Percentiles rank a stretch among this genome's conserved stretches.
Conservation (phyloP, 371 early-diverging fungal genomes). For the Mortierella sp. region DNA sequence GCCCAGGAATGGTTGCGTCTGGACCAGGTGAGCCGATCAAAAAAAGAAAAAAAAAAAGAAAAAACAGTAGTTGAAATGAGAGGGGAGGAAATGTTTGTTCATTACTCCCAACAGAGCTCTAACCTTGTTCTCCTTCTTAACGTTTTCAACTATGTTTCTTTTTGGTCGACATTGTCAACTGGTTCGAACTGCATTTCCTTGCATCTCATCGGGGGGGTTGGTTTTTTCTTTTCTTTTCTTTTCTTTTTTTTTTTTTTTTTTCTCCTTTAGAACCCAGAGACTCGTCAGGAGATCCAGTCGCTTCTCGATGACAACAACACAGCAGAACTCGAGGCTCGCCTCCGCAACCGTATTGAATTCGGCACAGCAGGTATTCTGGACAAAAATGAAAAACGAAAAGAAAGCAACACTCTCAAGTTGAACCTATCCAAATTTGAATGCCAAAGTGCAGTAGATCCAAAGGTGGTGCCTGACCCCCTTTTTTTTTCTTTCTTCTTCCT, state of each 20-base stretch:
- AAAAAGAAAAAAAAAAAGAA: not conserved
- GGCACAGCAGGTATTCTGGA: slow-evolving; percentile 84
- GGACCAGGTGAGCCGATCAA: slow-evolving; percentile 63
- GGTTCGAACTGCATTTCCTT: too few relatives aligned
- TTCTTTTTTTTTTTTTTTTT: not conserved
- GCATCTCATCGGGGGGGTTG: not conserved
- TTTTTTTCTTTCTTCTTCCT: not conserved
- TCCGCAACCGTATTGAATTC: slow-evolving; percentile 85
- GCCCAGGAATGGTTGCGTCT: slow-evolving; percentile 74
- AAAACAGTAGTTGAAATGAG: not conserved
- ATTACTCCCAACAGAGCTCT: not conserved
- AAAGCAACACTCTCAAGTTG: too few relatives aligned
- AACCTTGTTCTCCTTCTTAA: not conserved
- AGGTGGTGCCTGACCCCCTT: not conserved
- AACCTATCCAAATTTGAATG: too few relatives aligned
- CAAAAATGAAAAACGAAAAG: not conserved
- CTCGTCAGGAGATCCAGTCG: slow-evolving; percentile 68
- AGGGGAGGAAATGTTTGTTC: slow-evolving; percentile 2
- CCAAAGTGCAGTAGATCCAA: too few relatives aligned
- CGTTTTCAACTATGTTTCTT: not conserved
- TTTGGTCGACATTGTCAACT: not conserved
- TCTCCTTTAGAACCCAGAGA: slow-evolving; percentile 69
- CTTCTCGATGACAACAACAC: slow-evolving; percentile 64
- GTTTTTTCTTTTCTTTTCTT: not conserved
- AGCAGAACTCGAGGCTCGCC: slow-evolving; percentile 69